Evolutionary conservation across 352 stramenopile species (phyloP).

Genomic region (Phytopythium cucurbitacearum): DNA sequence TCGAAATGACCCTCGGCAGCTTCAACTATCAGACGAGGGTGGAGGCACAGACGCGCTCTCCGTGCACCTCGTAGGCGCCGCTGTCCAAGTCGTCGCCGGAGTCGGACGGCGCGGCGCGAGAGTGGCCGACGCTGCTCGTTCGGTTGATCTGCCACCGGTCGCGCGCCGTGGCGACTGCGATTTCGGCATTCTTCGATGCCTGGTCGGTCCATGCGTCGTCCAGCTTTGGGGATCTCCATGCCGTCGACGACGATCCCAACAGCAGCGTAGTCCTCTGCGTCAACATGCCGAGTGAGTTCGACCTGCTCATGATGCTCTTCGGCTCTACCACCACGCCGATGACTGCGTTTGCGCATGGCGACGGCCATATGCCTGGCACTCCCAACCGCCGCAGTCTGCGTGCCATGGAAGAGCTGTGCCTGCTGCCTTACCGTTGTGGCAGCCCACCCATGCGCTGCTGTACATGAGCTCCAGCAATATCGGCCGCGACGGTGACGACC

Average conservation of each 20-base stretch:
- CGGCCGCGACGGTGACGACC: conserved; percentile 45
- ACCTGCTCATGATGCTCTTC: conserved; percentile 3
- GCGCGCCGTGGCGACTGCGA: conserved; percentile 1
- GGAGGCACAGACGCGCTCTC: conserved; percentile 1
- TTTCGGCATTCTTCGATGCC: conserved; percentile 2
- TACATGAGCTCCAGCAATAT: conserved; percentile 55
- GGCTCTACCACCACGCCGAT: not conserved
- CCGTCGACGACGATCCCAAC: conserved; percentile 1
- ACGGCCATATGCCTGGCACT: not conserved
- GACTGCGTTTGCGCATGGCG: not conserved
- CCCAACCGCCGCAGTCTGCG: conserved; percentile 22
- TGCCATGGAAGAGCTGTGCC: conserved; percentile 47
- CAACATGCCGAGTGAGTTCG: conserved; percentile 1
- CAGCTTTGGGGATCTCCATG: not conserved
- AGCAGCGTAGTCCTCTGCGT: conserved; percentile 1
- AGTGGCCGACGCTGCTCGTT: not conserved
- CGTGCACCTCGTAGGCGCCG: not conserved
- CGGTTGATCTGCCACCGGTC: conserved; percentile 2
- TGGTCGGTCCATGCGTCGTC: not conserved
- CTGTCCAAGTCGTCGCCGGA: not conserved
- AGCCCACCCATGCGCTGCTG: conserved; percentile 41
- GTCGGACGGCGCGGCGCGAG: not conserved
- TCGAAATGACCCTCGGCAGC: no score
- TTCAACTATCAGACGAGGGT: conserved; percentile 1
- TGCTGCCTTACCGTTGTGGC: conserved; percentile 31